Base-by-base conservation (phyloP, 2,329 filamentous ascomycete species). In the Aureobasidium mangrovei region DNA sequence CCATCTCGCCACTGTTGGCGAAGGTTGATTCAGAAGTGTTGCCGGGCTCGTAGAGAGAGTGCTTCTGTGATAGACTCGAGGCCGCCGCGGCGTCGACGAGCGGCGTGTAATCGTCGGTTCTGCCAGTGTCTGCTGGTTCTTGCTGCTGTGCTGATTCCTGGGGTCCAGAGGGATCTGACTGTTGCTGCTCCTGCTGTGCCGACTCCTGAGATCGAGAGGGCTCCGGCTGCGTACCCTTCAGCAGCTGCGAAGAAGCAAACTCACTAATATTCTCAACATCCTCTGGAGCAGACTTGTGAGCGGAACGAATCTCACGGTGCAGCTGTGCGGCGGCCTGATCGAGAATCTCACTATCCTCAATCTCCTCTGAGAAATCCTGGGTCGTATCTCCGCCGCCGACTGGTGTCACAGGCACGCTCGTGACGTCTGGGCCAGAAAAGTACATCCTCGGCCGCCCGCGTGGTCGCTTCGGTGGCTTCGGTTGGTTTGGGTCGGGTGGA, bases 31-130 rank as follows among this genome's bases (percentile, higher is more conserved):
- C 40, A 4, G 55, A 54, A 18, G 53, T 56, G 12, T 56, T 42
- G 28, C n/a, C 53, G 9, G 56, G 39, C 29, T 59, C 43, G 31
- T 56, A 59, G n/a, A 45, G 38, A 9, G 57, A 59, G 31, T 59
- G 54, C 38, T 54, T 57, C 36, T 57, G 55, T 2, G 56, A 51
- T 1, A 59, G 42, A 35, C 55, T 55, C 10, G 55, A 56, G 4
- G 56, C 57, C 12, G 53, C 57, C 6, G 55, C 57, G 5, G 47
- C 57, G 24, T 59, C 56, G 4, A 59, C 48, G 7, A 56, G 9
- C 7, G 7, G 2, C 9, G 39, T 26, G 24, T 41, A 43, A 33
- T 41, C 18, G n/a, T 24, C 12, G 47, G 9, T 32, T 18, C 12
- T 41, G 42, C 7, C 10, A 4, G 4, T 12, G 7, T 7, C 26